Evolutionary conservation across 768 basidiomycete species (phyloP).

Genomic region (Termitomyces titanicus): DNA sequence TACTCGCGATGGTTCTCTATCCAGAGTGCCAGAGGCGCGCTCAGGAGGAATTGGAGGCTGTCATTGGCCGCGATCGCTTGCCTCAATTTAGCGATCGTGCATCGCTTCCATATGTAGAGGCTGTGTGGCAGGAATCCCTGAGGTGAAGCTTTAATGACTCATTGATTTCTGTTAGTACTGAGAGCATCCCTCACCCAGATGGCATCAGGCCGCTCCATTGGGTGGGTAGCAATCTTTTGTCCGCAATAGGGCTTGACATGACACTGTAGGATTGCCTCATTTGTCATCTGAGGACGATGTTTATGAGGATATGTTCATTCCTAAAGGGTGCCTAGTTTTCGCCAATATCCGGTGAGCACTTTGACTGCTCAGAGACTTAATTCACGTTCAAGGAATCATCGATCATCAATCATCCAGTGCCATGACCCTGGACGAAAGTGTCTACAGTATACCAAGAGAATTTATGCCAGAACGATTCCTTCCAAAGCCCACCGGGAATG

Average conservation of each 20-base stretch:
- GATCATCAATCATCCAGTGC: conserved; percentile 20
- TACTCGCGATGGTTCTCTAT: conserved; percentile 16
- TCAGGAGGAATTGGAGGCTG: conserved; percentile 14
- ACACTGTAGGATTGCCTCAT: conserved; percentile 17
- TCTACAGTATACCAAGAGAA: conserved; percentile 23
- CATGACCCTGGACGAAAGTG: conserved; percentile 24
- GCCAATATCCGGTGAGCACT: conserved; percentile 16
- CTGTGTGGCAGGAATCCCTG: conserved; percentile 9
- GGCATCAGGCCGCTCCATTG: conserved; percentile 14
- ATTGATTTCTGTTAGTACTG: neutral
- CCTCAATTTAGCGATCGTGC: conserved; percentile 16
- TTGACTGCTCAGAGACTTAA: neutral
- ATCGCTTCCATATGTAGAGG: conserved; percentile 13
- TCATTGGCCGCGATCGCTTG: conserved; percentile 14
- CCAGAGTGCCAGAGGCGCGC: conserved; percentile 14
- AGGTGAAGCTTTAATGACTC: neutral
- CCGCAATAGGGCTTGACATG: neutral
- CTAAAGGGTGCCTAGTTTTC: conserved; percentile 15
- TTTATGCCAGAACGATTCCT: conserved; percentile 28
- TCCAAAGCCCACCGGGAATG: conserved; percentile 15
- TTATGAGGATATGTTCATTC: conserved; percentile 21
- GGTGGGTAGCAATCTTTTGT: neutral
- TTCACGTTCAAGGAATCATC: neutral
- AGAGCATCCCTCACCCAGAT: neutral
- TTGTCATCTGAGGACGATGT: conserved; percentile 15